phyloP scores from a whole-genome alignment of 225 moss, liverwort and hornwort species.

The Thuidium tamariscinum region DNA sequence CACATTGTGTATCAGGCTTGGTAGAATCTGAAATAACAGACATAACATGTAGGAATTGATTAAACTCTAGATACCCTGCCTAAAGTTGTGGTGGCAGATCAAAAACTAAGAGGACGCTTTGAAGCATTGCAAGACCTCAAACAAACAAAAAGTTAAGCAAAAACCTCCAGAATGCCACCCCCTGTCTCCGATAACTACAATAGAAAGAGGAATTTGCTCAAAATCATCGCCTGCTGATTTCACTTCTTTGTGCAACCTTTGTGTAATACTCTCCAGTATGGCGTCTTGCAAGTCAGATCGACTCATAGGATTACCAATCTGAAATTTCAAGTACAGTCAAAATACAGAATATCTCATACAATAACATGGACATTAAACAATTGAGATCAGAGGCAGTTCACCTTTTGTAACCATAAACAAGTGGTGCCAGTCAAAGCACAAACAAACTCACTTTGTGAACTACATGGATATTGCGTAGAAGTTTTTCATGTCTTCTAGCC shows the following conservation, averaged over 20 bases:
- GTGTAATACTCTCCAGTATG: conserved; percentile 27
- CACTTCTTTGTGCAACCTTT: not conserved
- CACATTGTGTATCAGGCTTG: conserved; percentile 60
- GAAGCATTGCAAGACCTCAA: not conserved
- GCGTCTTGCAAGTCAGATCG: conserved; percentile 56
- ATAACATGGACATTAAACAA: not conserved
- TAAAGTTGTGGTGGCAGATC: not conserved
- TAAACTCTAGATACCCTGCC: not conserved
- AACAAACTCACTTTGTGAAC: conserved; percentile 46
- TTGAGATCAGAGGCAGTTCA: not conserved
- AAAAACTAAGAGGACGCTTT: not conserved
- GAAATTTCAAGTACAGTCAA: conserved; percentile 4
- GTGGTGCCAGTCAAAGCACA: not conserved
- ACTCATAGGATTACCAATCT: conserved; percentile 69
- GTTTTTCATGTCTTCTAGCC: conserved; percentile 20
- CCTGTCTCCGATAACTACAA: conserved; percentile 54
- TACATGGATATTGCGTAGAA: conserved; percentile 41
- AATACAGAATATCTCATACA: not conserved
- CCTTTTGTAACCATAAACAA: not conserved
- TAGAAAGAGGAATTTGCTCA: conserved; percentile 45
- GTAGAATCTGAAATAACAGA: conserved; percentile 35
- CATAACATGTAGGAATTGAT: not conserved
- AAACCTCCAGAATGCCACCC: conserved; percentile 62
- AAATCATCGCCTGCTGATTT: conserved; percentile 17
- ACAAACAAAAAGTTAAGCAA: not conserved